Evolutionary conservation across 106 monocot species (phyloP), one percentile per base, ranked within the genome.

Genomic region (Allium fistulosum): DNA sequence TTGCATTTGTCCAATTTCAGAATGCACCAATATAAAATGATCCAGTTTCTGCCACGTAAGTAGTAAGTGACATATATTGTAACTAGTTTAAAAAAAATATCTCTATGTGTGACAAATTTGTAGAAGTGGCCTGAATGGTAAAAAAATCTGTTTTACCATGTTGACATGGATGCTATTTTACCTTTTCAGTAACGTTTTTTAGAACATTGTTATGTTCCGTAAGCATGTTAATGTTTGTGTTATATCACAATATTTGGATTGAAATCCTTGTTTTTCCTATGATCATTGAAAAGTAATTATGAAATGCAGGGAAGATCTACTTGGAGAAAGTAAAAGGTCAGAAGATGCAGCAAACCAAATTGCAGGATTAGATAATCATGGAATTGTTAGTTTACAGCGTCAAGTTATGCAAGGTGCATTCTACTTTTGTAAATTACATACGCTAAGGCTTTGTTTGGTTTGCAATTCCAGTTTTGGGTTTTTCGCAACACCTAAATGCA

Each of bases 361-460:
- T 78, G 75, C 63, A 63, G 79, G 79, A 13, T 76, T 94, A 71
- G 94, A 90, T 22, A 94, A 87, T 56, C 60, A 75, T 46, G 94
- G 90, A 18, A 62, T 94, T 68, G 84, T 94, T 63, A 67, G 69
- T 69, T 71, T 94, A 53, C 94, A 90, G 57, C 62, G 83, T 56
- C 90, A 94, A 69, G 79, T 83, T 63, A 80, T 80, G 69, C 73
- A 63, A 84, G 84, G 80, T 84, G 62, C 48, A 45, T 49, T 63
- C 11, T 45, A 28, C 50, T 48, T 50, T 49, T 7, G 15, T 66
- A 22, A 22, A 22, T 22, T 22, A 49, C 65, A 4, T 66, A 15
- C 10, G 47, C 61, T 52, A 45, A 65, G 22, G 22, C 1, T 22
- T 22, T 48, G 26, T 1, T 26, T 37, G 37, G 5, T 37, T 5